Conservation (phyloP, 495 filamentous ascomycete species). For the Hypomontagnella monticulosa region DNA sequence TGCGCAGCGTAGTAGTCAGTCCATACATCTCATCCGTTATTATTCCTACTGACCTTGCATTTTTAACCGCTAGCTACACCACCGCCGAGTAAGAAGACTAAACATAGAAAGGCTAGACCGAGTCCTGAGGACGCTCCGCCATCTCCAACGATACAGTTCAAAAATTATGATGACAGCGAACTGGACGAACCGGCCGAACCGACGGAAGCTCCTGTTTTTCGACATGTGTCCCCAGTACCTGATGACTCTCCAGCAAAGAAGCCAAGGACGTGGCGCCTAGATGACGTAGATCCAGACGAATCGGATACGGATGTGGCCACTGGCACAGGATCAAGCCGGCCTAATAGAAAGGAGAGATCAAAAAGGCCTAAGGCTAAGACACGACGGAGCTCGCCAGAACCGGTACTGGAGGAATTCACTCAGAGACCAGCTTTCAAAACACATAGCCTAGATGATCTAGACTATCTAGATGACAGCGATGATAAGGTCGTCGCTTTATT, state of each 20-base stretch:
- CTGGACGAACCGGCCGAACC: constrained; percentile 15
- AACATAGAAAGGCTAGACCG: neutral
- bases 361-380: constrained; percentile 21
- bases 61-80: constrained; percentile 17
- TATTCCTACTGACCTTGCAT: constrained; percentile 6
- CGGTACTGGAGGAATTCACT: constrained; percentile 19
- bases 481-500: constrained; percentile 27
- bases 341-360: neutral
- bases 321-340: neutral
- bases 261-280: constrained; percentile 7
- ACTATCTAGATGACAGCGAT: constrained; percentile 30
- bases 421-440: constrained; percentile 40
- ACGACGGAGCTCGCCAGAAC: constrained; percentile 11
- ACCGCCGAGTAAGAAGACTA: neutral
- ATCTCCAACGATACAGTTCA: constrained; percentile 6
- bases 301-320: constrained; percentile 1
- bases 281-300: constrained; percentile 10
- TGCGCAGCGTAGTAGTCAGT: constrained; percentile 9
- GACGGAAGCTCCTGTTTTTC: constrained; percentile 4
- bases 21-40: neutral
- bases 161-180: constrained; percentile 11
- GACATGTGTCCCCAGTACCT: neutral
- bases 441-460: constrained; percentile 20
- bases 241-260: constrained; percentile 20
- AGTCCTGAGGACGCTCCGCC: constrained; percentile 15